Conservation (phyloP, 2,329 filamentous ascomycete species). For the Drechslera avenae region DNA sequence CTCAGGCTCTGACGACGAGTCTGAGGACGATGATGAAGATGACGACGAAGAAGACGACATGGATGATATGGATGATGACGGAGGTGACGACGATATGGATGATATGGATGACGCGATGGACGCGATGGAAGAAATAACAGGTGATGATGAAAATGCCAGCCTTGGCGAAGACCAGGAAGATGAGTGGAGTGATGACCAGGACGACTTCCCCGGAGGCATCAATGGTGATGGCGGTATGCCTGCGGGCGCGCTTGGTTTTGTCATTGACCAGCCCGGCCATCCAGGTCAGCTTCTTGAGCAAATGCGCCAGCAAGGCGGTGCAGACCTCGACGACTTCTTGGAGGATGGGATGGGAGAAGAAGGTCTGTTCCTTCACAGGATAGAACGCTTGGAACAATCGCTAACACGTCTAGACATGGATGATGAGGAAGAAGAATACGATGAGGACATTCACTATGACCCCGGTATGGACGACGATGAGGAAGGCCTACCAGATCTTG, state of each 20-base stretch:
- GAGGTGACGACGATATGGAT: constrained; percentile 41
- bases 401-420: constrained; percentile 55
- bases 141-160: constrained; percentile 55
- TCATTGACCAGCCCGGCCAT: constrained; percentile 41
- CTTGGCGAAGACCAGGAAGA: constrained; percentile 49
- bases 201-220: constrained; percentile 48
- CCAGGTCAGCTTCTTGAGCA: constrained; percentile 41
- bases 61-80: constrained; percentile 56
- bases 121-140: constrained; percentile 52
- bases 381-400: constrained; percentile 9
- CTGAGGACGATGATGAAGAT: constrained; percentile 62
- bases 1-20: constrained; percentile 59
- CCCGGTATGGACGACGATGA: constrained; percentile 57
- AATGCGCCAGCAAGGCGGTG: constrained; percentile 49
- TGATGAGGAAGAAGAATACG: constrained; percentile 72
- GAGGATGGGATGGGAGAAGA: constrained; percentile 65
- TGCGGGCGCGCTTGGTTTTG: constrained; percentile 44
- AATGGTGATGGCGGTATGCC: constrained; percentile 62
- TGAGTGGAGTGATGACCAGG: constrained; percentile 55
- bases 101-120: constrained; percentile 47
- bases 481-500: constrained; percentile 48
- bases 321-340: constrained; percentile 57
- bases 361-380: constrained; percentile 54
- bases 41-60: constrained; percentile 51
- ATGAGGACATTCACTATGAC: constrained; percentile 66